Conservation (phyloP, 345 rosid species). For the Pelargonium nanum region DNA sequence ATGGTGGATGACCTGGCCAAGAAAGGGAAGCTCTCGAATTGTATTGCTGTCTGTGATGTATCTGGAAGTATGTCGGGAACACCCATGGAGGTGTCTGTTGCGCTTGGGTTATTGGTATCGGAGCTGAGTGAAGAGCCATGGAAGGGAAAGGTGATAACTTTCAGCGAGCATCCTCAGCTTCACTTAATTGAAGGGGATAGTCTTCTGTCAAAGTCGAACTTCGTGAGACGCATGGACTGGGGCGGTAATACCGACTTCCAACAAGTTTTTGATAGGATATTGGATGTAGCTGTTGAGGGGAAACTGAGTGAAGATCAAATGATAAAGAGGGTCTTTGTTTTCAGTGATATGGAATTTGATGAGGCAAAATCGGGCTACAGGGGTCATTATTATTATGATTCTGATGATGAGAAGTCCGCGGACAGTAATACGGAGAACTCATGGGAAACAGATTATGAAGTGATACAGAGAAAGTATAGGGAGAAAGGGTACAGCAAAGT, state of each 20-base stretch:
- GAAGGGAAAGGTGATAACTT: constrained; percentile 53
- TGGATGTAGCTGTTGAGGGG: constrained; percentile 36
- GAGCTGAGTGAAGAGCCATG: constrained; percentile 49
- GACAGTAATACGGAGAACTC: constrained; percentile 1
- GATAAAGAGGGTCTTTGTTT: constrained; percentile 49
- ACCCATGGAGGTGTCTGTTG: constrained; percentile 53
- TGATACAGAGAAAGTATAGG: constrained; percentile 28
- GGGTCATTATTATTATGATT: too few relatives aligned
- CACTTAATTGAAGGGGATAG: constrained; percentile 26
- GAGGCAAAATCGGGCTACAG: constrained; percentile 8
- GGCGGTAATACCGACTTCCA: constrained; percentile 30
- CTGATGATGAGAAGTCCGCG: not conserved
- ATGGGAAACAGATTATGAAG: constrained; percentile 45
- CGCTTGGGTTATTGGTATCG: constrained; percentile 40
- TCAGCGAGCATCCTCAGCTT: constrained; percentile 30
- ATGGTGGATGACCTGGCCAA: constrained; percentile 44
- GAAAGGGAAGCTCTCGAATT: constrained; percentile 37
- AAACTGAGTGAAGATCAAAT: constrained; percentile 34
- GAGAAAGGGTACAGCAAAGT: constrained; percentile 38
- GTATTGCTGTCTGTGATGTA: constrained; percentile 49
- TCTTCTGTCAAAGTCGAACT: constrained; percentile 22
- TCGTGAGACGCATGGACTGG: constrained; percentile 28
- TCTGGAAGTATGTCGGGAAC: constrained; percentile 39
- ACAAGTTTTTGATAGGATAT: constrained; percentile 41
- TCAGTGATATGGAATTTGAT: constrained; percentile 67